Conservation (phyloP, 202 grass and related monocot genomes). For the Panicum hallii region DNA sequence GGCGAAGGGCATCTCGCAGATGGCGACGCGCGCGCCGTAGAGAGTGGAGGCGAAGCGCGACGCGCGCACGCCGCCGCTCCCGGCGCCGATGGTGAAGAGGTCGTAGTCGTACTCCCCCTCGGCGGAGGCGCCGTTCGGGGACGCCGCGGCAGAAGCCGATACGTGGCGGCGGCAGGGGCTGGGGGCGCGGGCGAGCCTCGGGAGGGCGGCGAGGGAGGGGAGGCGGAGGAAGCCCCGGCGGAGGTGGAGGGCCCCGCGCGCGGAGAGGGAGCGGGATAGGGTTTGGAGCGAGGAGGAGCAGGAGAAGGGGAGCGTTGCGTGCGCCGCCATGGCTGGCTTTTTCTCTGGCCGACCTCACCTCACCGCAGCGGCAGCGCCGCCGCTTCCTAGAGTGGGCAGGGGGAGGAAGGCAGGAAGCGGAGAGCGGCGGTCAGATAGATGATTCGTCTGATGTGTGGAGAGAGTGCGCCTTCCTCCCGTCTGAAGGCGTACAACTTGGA, state of each 20-base stretch:
- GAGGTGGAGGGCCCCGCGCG: constrained; percentile 38
- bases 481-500: neutral
- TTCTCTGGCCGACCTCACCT: constrained; percentile 8
- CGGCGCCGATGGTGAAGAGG: constrained; percentile 95
- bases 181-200: constrained; percentile 32
- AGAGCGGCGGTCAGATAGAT: constrained; percentile 17
- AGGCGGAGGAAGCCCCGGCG: constrained; percentile 44
- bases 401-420: neutral
- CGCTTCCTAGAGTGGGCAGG: constrained; percentile 37
- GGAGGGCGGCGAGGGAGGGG: constrained; percentile 41
- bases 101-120: constrained; percentile 73
- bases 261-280: constrained; percentile 52
- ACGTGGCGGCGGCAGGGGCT: constrained; percentile 31
- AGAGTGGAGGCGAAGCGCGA: constrained; percentile 85
- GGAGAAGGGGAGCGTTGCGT: constrained; percentile 59
- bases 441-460: constrained; percentile 38
- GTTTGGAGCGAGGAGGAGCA: constrained; percentile 65
- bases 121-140: constrained; percentile 43
- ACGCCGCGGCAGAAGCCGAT: constrained; percentile 30
- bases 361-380: constrained; percentile 20
- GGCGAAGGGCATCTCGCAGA: constrained; percentile 91
- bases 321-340: constrained; percentile 60
- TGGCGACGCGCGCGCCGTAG: constrained; percentile 74
- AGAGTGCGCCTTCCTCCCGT: neutral
- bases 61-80: constrained; percentile 91